phyloP scores from a whole-genome alignment of 2,329 filamentous ascomycete genomes.

The Cladosporium sp. region DNA sequence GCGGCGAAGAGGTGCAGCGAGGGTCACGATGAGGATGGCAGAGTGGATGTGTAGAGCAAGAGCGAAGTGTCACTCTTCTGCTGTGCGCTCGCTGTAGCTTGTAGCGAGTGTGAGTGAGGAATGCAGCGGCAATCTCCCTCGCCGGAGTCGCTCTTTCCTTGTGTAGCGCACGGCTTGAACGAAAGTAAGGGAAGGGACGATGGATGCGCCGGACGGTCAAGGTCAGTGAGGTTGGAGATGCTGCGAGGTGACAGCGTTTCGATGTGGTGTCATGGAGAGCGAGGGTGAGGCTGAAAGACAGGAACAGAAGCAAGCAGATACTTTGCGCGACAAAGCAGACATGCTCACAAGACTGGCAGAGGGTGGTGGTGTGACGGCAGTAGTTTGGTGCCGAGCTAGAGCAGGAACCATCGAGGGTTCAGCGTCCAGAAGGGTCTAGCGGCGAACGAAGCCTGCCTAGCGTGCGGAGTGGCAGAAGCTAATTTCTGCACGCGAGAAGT shows the following conservation, averaged over 20 bases:
- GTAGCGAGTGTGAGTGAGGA: background rate
- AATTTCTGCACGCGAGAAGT: background rate
- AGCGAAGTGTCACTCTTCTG: background rate
- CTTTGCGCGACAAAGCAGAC: background rate
- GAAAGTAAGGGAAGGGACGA: background rate
- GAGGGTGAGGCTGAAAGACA: background rate
- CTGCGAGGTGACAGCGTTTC: background rate
- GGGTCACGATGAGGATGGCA: background rate
- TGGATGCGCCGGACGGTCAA: background rate
- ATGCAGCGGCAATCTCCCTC: slow-evolving; percentile 10
- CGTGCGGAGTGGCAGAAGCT: background rate
- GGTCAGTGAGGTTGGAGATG: background rate
- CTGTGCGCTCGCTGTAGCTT: background rate
- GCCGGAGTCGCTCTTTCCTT: slow-evolving; percentile 2
- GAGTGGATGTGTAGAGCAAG: background rate
- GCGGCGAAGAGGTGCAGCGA: background rate
- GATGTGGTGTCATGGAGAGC: background rate
- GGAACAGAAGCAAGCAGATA: background rate
- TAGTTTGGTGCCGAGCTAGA: background rate
- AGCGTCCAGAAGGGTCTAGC: background rate
- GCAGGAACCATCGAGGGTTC: background rate
- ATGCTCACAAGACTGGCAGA: background rate
- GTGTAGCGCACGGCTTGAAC: background rate
- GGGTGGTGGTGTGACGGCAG: background rate
- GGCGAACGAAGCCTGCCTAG: background rate